These are phyloP conservation scores for Penicillium sp. DNA, from an alignment of 2,329 filamentous ascomycete species.

Conservation along the genomic window DNA sequence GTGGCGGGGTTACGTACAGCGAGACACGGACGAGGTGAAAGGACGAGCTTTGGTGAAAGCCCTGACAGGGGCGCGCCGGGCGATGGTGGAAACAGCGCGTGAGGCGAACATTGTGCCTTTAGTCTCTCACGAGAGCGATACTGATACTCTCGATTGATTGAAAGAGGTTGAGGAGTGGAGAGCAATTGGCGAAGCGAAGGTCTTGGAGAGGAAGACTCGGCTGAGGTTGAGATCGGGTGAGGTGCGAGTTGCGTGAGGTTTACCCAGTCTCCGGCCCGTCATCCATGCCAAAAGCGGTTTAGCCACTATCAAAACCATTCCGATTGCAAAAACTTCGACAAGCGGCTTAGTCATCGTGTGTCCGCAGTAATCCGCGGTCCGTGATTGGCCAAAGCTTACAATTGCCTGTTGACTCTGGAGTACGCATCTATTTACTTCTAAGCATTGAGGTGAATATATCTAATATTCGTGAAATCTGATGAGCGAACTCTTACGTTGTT, in stretches of 20 bases:
- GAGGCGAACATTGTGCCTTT: constrained; percentile 45
- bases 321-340: background rate
- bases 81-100: constrained; percentile 44
- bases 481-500: too few species aligned
- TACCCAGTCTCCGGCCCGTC: constrained; percentile 15
- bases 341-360: constrained; percentile 3
- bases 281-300: constrained; percentile 10
- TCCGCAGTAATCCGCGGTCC: background rate
- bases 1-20: constrained; percentile 37
- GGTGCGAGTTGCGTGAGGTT: constrained; percentile 15
- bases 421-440: too few species aligned
- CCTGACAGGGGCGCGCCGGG: constrained; percentile 42
- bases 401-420: too few species aligned
- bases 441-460: too few species aligned
- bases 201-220: constrained; percentile 3
- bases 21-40: constrained; percentile 43
- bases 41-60: constrained; percentile 39
- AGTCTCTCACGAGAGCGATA: background rate
- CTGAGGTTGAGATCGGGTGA: constrained; percentile 13
- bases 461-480: background rate
- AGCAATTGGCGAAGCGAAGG: constrained; percentile 12
- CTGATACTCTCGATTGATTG: background rate
- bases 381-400: background rate
- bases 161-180: constrained; percentile 1
- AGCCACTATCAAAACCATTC: constrained; percentile 6